A percentile compares a stretch with the other conserved stretches of the same genome.
phyloP scores from a whole-genome alignment of 2,329 filamentous ascomycete genomes.

The Bretziella fagacearum region DNA sequence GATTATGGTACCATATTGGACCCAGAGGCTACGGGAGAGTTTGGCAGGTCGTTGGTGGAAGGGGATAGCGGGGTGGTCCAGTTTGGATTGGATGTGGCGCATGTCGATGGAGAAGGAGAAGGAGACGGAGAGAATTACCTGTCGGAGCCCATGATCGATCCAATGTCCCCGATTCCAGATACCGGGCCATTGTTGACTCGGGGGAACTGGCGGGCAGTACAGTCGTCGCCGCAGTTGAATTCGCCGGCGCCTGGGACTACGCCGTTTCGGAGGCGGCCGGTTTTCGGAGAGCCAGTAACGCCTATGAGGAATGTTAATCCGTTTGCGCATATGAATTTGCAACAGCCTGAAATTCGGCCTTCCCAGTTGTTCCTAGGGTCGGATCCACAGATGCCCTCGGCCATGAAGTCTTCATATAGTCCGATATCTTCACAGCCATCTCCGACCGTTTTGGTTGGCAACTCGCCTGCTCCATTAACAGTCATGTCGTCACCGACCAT shows the following conservation, averaged over 20 bases:
- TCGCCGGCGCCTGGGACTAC: conserved; percentile 19
- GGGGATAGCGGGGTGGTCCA: conserved; percentile 16
- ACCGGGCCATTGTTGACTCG: conserved; percentile 24
- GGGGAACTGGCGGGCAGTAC: conserved; percentile 23
- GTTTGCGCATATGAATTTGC: conserved; percentile 20
- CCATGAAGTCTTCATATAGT: conserved; percentile 28
- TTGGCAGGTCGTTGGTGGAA: conserved; percentile 18
- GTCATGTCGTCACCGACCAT: background rate
- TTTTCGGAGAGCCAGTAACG: conserved; percentile 29
- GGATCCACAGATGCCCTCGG: conserved; percentile 33
- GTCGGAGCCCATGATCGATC: conserved; percentile 25
- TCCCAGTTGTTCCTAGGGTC: conserved; percentile 38
- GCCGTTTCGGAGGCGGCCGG: conserved; percentile 19
- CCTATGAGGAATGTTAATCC: conserved; percentile 33
- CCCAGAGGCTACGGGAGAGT: conserved; percentile 15
- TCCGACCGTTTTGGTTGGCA: conserved; percentile 27
- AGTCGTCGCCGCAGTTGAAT: conserved; percentile 21
- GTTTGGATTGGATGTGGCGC: conserved; percentile 19
- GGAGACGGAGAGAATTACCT: no score
- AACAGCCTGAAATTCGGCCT: conserved; percentile 17
- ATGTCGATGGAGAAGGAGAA: background rate
- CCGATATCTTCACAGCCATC: conserved; percentile 43
- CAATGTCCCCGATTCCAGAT: conserved; percentile 18
- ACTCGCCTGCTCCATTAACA: background rate
- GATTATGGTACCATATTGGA: conserved; percentile 31